Evolutionary conservation across 139 green algal species (phyloP).

Genomic region (Chlorella sorokiniana): DNA sequence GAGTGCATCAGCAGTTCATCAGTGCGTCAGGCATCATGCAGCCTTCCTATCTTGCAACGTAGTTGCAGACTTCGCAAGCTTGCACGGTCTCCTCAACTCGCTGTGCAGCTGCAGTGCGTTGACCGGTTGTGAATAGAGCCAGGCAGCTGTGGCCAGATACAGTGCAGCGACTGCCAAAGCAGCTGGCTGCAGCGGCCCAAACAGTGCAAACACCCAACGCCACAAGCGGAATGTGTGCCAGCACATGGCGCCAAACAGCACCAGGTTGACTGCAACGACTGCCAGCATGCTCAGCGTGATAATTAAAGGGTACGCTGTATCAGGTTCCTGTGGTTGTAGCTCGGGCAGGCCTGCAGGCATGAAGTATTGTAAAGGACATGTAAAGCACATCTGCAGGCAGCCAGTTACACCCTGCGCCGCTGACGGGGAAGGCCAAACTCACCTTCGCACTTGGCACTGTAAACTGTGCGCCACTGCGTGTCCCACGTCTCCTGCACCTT

Average conservation of each 20-base stretch:
- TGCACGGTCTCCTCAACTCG: not conserved
- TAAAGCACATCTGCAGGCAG: not conserved
- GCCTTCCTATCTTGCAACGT: not conserved
- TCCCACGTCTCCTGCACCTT: constrained; percentile 36
- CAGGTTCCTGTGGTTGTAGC: not conserved
- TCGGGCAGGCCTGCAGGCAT: constrained; percentile 21
- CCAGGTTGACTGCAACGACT: constrained; percentile 1
- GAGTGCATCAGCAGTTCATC: too few relatives aligned
- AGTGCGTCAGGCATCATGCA: too few relatives aligned
- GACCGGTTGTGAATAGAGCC: constrained; percentile 18
- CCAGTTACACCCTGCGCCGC: not conserved
- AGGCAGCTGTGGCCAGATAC: constrained; percentile 3
- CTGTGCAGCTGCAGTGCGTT: constrained; percentile 24
- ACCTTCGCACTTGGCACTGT: constrained; percentile 16
- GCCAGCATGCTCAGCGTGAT: constrained; percentile 4
- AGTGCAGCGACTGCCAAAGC: not conserved
- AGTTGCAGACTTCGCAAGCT: not conserved
- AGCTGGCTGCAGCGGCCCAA: not conserved
- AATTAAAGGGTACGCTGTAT: not conserved
- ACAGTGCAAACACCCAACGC: constrained; percentile 5
- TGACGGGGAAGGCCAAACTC: not conserved
- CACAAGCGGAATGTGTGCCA: not conserved
- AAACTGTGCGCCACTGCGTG: constrained; percentile 19
- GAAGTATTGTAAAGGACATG: too few relatives aligned
- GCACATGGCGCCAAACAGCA: not conserved